Conservation (phyloP, 805 yeast genomes). For the Schizosaccharomyces octosporus region DNA sequence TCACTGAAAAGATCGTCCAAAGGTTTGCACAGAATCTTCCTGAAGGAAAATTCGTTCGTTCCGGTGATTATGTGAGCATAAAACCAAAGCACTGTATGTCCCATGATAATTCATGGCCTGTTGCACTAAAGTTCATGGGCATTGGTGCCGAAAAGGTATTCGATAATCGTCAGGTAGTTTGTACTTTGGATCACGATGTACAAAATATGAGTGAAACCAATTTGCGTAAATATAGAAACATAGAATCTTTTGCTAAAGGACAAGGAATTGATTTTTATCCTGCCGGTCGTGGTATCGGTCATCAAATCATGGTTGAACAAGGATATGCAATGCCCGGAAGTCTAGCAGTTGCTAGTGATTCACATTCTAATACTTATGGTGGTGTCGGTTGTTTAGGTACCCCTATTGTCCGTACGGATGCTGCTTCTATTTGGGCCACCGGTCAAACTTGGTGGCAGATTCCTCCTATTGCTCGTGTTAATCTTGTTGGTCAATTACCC, state of each 20-base stretch:
- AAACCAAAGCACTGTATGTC: constrained; percentile 96
- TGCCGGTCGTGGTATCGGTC: constrained; percentile 97
- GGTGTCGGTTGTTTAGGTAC: constrained; percentile 92
- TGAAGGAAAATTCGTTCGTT: constrained; percentile 44
- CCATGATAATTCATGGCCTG: constrained; percentile 98
- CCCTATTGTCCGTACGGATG: constrained; percentile 94
- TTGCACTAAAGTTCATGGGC: constrained; percentile 85
- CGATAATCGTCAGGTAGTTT: constrained; percentile 76
- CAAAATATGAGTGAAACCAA: constrained; percentile 82
- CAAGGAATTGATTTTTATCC: constrained; percentile 94
- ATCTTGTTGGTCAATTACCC: constrained; percentile 57
- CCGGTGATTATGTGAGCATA: constrained; percentile 89
- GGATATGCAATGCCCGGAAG: constrained; percentile 93
- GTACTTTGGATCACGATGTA: constrained; percentile 93
- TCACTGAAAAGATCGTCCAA: constrained; percentile 90
- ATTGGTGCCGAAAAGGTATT: constrained; percentile 68
- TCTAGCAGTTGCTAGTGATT: constrained; percentile 86
- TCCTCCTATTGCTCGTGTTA: constrained; percentile 93
- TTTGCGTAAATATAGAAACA: constrained; percentile 63
- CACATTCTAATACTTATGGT: constrained; percentile 94
- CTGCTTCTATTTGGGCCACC: constrained; percentile 98
- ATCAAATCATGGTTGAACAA: constrained; percentile 95
- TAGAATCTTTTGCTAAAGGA: constrained; percentile 64
- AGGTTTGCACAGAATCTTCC: constrained; percentile 71
- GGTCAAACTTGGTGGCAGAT: constrained; percentile 99